Evolutionary conservation across 2,329 filamentous ascomycete species (phyloP), one percentile per base, ranked within the genome.

Genomic region (Thielaviopsis ethacetica): DNA sequence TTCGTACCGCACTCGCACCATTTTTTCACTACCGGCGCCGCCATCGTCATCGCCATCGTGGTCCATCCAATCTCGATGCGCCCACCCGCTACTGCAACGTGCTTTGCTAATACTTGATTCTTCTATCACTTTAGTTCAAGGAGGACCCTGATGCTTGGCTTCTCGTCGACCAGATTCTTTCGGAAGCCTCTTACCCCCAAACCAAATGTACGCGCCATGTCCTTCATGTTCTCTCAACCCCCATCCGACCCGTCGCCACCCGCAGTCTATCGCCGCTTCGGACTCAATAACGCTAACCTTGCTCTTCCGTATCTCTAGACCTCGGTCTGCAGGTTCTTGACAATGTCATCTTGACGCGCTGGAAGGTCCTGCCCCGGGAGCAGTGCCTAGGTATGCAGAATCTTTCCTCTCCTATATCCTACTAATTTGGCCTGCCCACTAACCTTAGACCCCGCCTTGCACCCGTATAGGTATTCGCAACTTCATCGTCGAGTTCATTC

Each of bases 101-200:
- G 17, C 19, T 22, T 27, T 53, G 24, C 61, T 62, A 57, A 62
- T 34, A 50, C 13, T 12, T 30, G 51, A 15, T 50, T 54, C 30
- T 57, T 49, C 21, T 17, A 19, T n/a, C 58, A 44, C 63, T 62
- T 52, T 63, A 97, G 88, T 98, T 98, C 80, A 97, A 97, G 73
- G 93, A 97, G 76, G 95, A 97, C 68, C 91, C 91, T 61, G 93
- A 98, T 76, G 86, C 93, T 62, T 98, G 93, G 93, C 81, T 97
- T 65, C 82, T 96, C 71, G 93, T 97, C 67, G 93, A 96, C 71
- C 91, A 95, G 75, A 95, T 98, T 68, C 81, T 98, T 63, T 86
- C 91, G 72, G 87, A 95, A 71, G 88, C 93, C 64, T 85, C 85
- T 71, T 95, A 96, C 70, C 84, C 89, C 58, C 90, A 97, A 73